Base-by-base conservation (phyloP, 495 filamentous ascomycete genomes). In the Penicillium tannophilum region DNA sequence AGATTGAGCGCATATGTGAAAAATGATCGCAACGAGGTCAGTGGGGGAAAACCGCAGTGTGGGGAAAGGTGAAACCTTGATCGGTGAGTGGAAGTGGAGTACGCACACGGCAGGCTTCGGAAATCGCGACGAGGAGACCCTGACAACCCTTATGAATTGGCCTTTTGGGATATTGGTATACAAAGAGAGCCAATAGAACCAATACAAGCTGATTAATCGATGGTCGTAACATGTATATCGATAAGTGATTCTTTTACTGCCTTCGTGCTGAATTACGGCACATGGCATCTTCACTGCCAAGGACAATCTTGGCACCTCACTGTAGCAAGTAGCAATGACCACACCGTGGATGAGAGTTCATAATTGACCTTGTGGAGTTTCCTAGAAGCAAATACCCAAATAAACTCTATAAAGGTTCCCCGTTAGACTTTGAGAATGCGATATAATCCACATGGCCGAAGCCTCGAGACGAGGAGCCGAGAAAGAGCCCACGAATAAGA, bases 11-110 rank as follows among this genome's bases (percentile, higher is more conserved):
- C 46, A 10, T 12, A 51, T 24, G 53, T 36, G 28, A 52, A 26
- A 53, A 19, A 47, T 20, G 26, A 47, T 39, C 55, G 47, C 4
- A 33, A 51, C 46, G 55, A 51, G 55, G 55, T 41, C 46, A 52
- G 50, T 7, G 50, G 30, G 31, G 31, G 26, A 47, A 47, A 16
- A 47, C 45, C 19, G 45, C 20, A 47, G 0, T 24, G 45, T 47
- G 45, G 45, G 26, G 45, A 41, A 39, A 6, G 39, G 4, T 12
- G 39, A 41, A 41, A 41, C 39, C 39, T 41, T 36, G 33, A 11
- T n/a, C 39, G 39, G 39, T 41, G 39, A 41, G 14, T 41, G 39
- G 39, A 41, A 41, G 39, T 41, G 39, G 39, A 41, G 39, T 41
- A 17, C 39, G 39, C 39, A 17, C 39, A 16, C 39, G 39, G 39